Base-by-base conservation (phyloP, 1,139 yeast species). In the Meyerozyma elateridarum region DNA sequence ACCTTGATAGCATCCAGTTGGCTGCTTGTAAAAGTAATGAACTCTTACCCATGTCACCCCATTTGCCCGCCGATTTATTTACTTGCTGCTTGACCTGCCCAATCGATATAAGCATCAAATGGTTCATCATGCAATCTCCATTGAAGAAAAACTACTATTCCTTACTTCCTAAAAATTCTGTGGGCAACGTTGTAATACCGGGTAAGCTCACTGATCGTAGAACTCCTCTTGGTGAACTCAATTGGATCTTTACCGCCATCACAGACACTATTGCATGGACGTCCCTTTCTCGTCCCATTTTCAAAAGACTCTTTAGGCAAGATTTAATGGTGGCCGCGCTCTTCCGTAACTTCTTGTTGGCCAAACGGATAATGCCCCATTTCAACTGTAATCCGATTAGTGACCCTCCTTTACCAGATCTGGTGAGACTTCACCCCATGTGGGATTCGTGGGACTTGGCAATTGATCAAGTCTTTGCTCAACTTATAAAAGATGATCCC, bases 391-490 rank as follows among this genome's bases (percentile, higher is more conserved):
- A 88, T 52, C 98, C 98, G 2, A 78, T 89, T 4, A 85, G 96
- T 21, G 94, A 87, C 42, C 99, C 99, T 1, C 88, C 85, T 8
- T 64, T 91, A 25, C 98, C 98, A 0, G 89, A 87, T 36, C 65
- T 78, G 8, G 76, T 80, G 2, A 76, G 85, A 33, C 73, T 75
- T 41, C 97, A 93, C 52, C 79, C 95, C 8, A 83, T 91, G 87
- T 91, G 99, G 99, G 94, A 88, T 41, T 82, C 96, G 0, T 91
- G 98, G 98, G 98, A 93, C 52, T 65, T 91, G 48, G 97, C 98
- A 0, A 83, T 91, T 30, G 97, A 91, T 55, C 96, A 91, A 51
- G 94, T 94, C 2, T 64, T 93, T 34, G 76, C 87, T 4, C 87
- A 82, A 47, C 56, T 82, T 30, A 67, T 81, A 32, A 67, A 64